Base-by-base conservation (phyloP, 108 stramenopile species). In the Pseudonitzschia delicatissima region DNA sequence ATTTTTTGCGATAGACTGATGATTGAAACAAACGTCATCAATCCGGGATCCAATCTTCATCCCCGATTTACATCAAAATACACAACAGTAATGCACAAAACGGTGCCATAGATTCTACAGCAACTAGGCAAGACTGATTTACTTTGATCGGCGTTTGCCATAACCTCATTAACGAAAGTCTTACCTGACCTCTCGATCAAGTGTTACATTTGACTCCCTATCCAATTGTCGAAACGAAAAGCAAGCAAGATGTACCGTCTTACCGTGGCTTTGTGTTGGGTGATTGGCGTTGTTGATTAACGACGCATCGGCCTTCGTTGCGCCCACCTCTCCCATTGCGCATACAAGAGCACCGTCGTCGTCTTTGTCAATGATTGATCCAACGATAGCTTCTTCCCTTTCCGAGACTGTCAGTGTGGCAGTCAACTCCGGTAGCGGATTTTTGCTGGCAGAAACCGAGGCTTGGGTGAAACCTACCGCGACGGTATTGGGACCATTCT, bases 381-480 rank as follows among this genome's bases (percentile, higher is more conserved):
- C 52, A 27, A 44, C 40, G 52, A 61, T 55, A 49, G 53, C 34
- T 28, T 60, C 59, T 12, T 60, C 68, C 31, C 33, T 69, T 18
- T 11, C 59, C 33, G 68, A 69, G 15, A 44, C 31, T 8, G 53
- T 55, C 39, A 18, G 50, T 27, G 28, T 63, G 4, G 27, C 62
- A 2, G 49, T 68, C 51, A 26, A 57, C 18, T n/a, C 69, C 13
- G 39, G 35, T 36, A 31, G 53, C 21, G 58, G 47, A 32, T 74
- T 90, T 25, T 31, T 89, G 23, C 48, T 90, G 57, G 82, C 88
- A 13, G 92, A 88, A 69, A 93, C 92, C 17, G 89, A 93, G 62
- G 79, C 84, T 17, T 93, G 92, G 92, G 92, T 93, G 0, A 76
- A 85, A 64, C 92, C 92, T 2, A 45, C 86, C n/a, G 75, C 84